phyloP scores from a whole-genome alignment of 768 basidiomycete species.

The Gloeophyllum trabeum region DNA sequence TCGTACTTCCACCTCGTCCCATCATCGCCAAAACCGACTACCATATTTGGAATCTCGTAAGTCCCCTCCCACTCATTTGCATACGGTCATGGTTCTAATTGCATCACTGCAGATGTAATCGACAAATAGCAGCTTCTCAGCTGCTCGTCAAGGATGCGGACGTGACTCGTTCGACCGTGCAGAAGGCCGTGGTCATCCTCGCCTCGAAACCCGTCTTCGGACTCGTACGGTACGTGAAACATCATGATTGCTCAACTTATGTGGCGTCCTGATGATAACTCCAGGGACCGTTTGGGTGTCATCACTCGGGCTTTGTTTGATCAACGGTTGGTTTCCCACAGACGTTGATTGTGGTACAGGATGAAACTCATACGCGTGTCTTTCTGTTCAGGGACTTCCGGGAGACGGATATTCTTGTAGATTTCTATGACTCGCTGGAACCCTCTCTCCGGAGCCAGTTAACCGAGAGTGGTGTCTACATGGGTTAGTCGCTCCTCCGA shows the following conservation, averaged over 20 bases:
- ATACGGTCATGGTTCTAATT: neutral
- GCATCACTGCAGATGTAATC: conserved; percentile 61
- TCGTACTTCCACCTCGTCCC: conserved; percentile 92
- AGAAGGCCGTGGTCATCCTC: conserved; percentile 94
- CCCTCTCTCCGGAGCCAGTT: conserved; percentile 63
- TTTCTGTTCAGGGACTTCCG: conserved; percentile 68
- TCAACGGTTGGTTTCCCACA: conserved; percentile 64
- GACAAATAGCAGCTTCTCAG: conserved; percentile 77
- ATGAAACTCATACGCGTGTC: too few species aligned
- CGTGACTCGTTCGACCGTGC: conserved; percentile 91
- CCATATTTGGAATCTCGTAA: conserved; percentile 94
- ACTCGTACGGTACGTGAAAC: conserved; percentile 60
- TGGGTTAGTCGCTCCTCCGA: conserved; percentile 77
- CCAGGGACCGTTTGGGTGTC: conserved; percentile 84
- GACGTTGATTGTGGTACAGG: too few species aligned
- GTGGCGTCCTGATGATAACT: neutral
- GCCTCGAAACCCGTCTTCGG: conserved; percentile 89
- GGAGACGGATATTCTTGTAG: conserved; percentile 79
- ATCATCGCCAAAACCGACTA: conserved; percentile 55
- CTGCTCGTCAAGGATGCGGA: conserved; percentile 73
- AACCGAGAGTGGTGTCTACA: conserved; percentile 90
- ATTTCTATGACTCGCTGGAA: conserved; percentile 75
- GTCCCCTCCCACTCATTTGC: conserved; percentile 14
- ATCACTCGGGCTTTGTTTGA: conserved; percentile 88
- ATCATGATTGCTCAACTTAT: neutral